phyloP scores from a whole-genome alignment of 2,329 filamentous ascomycete species.

The Tricladium varicosporioides region DNA sequence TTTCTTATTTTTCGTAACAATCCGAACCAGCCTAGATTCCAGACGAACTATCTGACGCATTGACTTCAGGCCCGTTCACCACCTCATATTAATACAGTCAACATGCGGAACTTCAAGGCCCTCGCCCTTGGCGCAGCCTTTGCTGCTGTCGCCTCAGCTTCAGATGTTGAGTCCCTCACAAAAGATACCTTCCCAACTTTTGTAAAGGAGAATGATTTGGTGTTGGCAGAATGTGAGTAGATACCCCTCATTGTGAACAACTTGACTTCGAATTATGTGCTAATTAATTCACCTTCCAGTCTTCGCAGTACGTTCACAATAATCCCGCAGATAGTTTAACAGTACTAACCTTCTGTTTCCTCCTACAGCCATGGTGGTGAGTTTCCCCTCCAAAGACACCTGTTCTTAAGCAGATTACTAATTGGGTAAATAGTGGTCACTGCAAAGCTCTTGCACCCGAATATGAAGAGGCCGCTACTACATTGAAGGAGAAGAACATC shows the following conservation, averaged over 20 bases:
- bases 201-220: conserved; percentile 79
- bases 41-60: conserved; percentile 5
- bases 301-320: conserved; percentile 84
- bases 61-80: conserved; percentile 13
- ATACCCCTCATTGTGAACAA: conserved; percentile 1
- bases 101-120: conserved; percentile 33
- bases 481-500: conserved; percentile 85
- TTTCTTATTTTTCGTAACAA: conserved; percentile 6
- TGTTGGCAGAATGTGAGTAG: conserved; percentile 88
- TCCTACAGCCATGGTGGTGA: conserved; percentile 37
- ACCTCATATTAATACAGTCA: conserved; percentile 8
- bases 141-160: conserved; percentile 61
- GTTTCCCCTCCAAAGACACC: conserved; percentile 19
- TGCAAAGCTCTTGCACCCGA: conserved; percentile 97
- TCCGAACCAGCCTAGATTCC: conserved; percentile 6
- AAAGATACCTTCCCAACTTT: conserved; percentile 86
- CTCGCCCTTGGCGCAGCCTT: conserved; percentile 32
- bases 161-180: conserved; percentile 82
- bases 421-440: conserved; percentile 57
- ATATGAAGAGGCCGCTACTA: conserved; percentile 83
- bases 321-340: conserved; percentile 12
- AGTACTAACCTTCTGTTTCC: conserved; percentile 26
- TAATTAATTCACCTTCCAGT: conserved; percentile 47
- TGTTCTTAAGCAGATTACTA: conserved; percentile 27
- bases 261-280: conserved; percentile 8